Percentiles rank a stretch among this genome's conserved stretches.
Evolutionary conservation across 306 rosid species (phyloP).

Genomic region (Fagus sylvatica): DNA sequence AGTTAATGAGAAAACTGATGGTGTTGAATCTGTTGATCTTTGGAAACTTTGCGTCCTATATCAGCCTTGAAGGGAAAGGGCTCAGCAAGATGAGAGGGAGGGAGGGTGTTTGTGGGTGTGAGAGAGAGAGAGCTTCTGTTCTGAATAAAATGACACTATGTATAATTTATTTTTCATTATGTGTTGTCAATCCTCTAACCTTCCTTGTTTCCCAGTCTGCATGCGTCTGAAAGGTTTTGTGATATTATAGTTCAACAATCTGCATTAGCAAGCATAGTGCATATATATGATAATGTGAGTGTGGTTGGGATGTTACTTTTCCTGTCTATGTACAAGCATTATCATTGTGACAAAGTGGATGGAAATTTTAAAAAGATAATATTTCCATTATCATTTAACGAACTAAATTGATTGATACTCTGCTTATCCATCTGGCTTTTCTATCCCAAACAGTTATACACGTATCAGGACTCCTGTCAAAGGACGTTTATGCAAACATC

Average conservation of each 20-base stretch:
- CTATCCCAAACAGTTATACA: slow-evolving; percentile 51
- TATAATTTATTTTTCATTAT: background rate
- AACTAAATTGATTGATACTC: background rate
- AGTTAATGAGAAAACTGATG: background rate
- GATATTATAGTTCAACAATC: background rate
- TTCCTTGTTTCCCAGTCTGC: background rate
- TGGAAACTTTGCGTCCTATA: background rate
- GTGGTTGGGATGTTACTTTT: background rate
- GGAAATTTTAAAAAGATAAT: background rate
- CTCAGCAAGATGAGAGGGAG: background rate
- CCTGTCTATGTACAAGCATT: no score
- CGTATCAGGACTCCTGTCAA: slow-evolving; percentile 89
- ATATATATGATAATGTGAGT: background rate
- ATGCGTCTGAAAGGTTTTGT: background rate
- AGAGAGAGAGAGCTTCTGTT: background rate
- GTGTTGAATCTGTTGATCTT: background rate
- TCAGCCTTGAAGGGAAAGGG: background rate
- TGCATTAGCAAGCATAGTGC: background rate
- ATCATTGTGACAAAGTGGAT: background rate
- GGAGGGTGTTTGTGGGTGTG: background rate
- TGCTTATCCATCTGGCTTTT: slow-evolving; percentile 26
- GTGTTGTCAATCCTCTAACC: background rate
- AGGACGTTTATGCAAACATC: slow-evolving; percentile 85
- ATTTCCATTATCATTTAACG: background rate
- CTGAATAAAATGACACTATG: background rate